Evolutionary conservation across 2,329 filamentous ascomycete genomes (phyloP).

Genomic region (Microdochium nivale): DNA sequence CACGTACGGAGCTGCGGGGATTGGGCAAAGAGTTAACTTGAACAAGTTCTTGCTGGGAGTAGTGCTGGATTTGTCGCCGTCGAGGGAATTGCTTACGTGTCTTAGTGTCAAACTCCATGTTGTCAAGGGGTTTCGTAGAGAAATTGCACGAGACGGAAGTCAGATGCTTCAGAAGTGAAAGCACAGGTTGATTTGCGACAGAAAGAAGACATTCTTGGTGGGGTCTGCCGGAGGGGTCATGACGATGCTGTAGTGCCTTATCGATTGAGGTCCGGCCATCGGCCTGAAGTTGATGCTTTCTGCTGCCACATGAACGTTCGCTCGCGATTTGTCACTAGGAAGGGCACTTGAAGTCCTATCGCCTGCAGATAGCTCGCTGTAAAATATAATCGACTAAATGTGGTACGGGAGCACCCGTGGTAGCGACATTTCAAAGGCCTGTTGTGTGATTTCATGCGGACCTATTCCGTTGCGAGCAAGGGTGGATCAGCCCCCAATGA

Average conservation of each 20-base stretch:
- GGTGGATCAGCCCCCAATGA: neutral
- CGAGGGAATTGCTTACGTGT: constrained; percentile 44
- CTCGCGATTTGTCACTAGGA: too few species aligned
- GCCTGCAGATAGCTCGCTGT: too few species aligned
- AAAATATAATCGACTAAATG: too few species aligned
- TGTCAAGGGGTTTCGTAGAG: neutral
- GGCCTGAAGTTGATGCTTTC: too few species aligned
- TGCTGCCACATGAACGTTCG: too few species aligned
- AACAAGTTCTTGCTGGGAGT: neutral
- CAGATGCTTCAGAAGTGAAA: too few species aligned
- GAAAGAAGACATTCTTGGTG: neutral
- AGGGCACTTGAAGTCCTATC: too few species aligned
- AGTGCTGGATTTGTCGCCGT: constrained; percentile 1
- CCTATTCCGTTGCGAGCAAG: neutral
- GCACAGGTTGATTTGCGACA: too few species aligned
- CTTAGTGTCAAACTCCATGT: constrained; percentile 69
- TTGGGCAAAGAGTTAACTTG: neutral
- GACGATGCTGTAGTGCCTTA: neutral
- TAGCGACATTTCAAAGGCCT: neutral
- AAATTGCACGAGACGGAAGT: neutral
- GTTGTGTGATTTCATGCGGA: neutral
- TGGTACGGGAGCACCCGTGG: too few species aligned
- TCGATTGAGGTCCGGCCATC: neutral
- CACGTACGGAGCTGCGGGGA: constrained; percentile 56
- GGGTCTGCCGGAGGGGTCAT: neutral